These are phyloP conservation scores for Pterocarpus macrocarpus DNA, from an alignment of 306 rosid species.

Conservation along the genomic window DNA sequence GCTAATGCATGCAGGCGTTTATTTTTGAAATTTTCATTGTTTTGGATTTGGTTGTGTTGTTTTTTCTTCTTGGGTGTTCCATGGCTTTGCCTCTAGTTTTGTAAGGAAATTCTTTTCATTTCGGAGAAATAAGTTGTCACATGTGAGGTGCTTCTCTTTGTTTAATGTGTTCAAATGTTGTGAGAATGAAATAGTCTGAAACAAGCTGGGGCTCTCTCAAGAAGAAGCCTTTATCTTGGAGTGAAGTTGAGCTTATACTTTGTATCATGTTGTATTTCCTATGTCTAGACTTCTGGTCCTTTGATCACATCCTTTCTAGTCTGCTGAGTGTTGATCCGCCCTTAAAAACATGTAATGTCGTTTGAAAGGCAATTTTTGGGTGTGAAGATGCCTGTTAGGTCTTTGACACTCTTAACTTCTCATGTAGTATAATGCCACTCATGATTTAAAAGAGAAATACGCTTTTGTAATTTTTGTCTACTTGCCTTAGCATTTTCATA, in stretches of 20 bases:
- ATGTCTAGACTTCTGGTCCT: constrained; percentile 7
- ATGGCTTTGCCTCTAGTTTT: constrained; percentile 8
- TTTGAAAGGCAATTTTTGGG: not conserved
- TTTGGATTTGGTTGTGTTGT: constrained; percentile 14
- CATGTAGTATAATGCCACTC: constrained; percentile 2
- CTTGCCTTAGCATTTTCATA: constrained; percentile 11
- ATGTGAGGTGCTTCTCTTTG: not conserved
- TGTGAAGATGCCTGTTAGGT: constrained; percentile 14
- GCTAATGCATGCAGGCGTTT: not conserved
- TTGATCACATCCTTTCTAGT: constrained; percentile 31
- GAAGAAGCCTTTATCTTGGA: constrained; percentile 5
- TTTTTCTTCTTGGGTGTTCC: constrained; percentile 2
- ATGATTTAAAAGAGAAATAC: not conserved
- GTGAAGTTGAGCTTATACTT: constrained; percentile 11
- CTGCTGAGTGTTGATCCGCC: constrained; percentile 21
- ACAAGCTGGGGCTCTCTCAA: not conserved
- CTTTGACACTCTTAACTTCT: constrained; percentile 10
- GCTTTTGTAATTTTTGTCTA: not conserved
- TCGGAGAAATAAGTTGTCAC: too few relatives aligned
- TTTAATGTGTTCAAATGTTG: constrained; percentile 5
- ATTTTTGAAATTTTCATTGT: not conserved
- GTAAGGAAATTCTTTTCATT: not conserved
- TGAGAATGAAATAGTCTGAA: not conserved
- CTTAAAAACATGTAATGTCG: not conserved
- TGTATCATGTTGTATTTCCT: constrained; percentile 1